Conservation (phyloP, 495 filamentous ascomycete species). For the Xylaria flabelliformis region DNA sequence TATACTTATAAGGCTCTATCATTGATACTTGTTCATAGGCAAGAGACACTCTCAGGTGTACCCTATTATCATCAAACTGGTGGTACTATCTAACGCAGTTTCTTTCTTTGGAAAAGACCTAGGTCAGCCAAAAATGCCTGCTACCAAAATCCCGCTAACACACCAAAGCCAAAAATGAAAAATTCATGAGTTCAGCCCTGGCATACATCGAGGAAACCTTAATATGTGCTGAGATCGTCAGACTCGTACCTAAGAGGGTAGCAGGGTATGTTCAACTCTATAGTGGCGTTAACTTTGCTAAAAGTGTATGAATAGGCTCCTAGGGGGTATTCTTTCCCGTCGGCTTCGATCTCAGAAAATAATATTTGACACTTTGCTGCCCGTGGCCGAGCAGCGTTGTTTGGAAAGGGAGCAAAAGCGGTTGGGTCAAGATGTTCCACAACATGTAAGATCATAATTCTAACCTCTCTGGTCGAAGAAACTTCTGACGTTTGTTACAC, state of each 20-base stretch:
- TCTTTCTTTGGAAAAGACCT: slow-evolving; percentile 31
- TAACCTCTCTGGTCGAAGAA: not conserved
- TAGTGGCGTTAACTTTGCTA: no score
- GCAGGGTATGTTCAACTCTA: no score
- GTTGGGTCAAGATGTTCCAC: not conserved
- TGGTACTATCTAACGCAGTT: slow-evolving; percentile 28
- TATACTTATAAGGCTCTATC: no score
- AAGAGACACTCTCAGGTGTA: slow-evolving; percentile 12
- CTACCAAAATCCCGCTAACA: not conserved
- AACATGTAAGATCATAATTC: slow-evolving; percentile 34
- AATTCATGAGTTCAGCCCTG: slow-evolving; percentile 31
- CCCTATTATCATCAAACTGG: slow-evolving; percentile 15
- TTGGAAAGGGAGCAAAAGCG: not conserved
- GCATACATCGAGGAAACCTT: slow-evolving; percentile 32
- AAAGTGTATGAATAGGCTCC: no score
- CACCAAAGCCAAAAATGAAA: slow-evolving; percentile 6
- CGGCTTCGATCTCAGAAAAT: not conserved
- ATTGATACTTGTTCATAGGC: not conserved
- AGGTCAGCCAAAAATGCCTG: no score
- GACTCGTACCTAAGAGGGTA: slow-evolving; percentile 26
- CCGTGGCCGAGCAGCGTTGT: not conserved
- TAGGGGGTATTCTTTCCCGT: no score
- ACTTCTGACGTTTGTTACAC: not conserved
- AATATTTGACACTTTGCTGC: not conserved
- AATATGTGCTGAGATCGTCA: slow-evolving; percentile 30